Evolutionary conservation across 495 filamentous ascomycete genomes (phyloP), one percentile per base, ranked within the genome.

Genomic region (Margaritispora aquatica): DNA sequence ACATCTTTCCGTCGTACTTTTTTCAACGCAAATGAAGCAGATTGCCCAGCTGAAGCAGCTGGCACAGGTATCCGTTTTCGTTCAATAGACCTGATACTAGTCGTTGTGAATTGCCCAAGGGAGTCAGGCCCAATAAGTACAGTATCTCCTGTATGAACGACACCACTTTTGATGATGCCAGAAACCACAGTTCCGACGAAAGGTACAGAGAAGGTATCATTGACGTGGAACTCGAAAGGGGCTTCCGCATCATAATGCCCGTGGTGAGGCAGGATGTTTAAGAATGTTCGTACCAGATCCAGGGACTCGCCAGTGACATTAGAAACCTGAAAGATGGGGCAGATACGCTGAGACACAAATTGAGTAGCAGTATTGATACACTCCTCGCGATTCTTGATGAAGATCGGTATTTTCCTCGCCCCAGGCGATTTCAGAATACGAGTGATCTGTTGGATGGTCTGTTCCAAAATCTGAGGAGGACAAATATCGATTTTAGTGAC

Each of bases 401-500:
- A 94, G 54, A 97, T 90, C n/a, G 95, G 95, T 55, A 98, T 96
- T 75, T 98, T 98, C 23, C 89, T 78, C 20, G 94, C 95, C 1
- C 92, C 94, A 9, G 91, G 91, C 38, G 88, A 92, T 73, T 97
- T 97, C 54, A 97, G 76, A 55, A 97, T 97, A 61, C 91, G 87
- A 21, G 82, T 88, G 55, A 98, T 81, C 66, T 97, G 93, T n/a
- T 83, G 86, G 52, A 97, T 85, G 34, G 94, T 98, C 73, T 98
- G 87, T 72, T 96, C 82, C 19, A 98, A 73, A 68, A 98, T 96
- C 59, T 98, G 88, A 0, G 95, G 94, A 19, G 94, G 94, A 67
- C 94, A 98, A 54, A 97, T 98, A 71, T 98, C 94, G 62, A 97
- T 97, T 73, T 98, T 98, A 70, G 94, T 98, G 58, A 98, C 85